Evolutionary conservation across 1,139 yeast genomes (phyloP), one percentile per base, ranked within the genome.

Genomic region (Candida glucosophila): DNA sequence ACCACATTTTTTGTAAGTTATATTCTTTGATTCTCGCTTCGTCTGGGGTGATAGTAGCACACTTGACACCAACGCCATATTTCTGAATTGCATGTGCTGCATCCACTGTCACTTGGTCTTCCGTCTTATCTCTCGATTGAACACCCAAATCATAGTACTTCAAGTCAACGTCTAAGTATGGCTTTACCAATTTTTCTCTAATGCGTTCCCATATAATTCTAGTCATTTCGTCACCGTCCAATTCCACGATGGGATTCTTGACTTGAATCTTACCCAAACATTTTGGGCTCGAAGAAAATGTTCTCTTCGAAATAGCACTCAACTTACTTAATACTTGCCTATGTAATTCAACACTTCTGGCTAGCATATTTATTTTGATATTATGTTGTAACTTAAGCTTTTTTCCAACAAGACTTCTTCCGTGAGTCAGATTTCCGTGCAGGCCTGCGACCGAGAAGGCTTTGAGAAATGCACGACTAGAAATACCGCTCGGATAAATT

Each of bases 151-250:
- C 92, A 50, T 77, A 80, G 52, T 80, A 79, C 47, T 78, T 75
- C 46, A 80, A 62, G 41, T 79, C 83, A 25, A 80, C 67, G 39
- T 80, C 79, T 39, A 80, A 57, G 49, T 72, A 79, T 8, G 92
- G 92, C 34, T 66, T 51, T 41, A 80, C 71, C 52, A 80, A 65
- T 49, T 76, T 68, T 34, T 73, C 74, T 49, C 78, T 79, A 52
- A 80, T 80, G 46, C 71, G 55, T 34, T 76, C 67, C 92, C 92
- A 80, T 54, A 80, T 80, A 52, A 80, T 79, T 55, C 90, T 68
- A 43, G 92, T 80, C 81, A 77, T 79, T 54, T 80, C 92, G 54
- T 80, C 92, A 38, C 92, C 92, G 44, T 80, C 90, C 66, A 80
- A 60, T 49, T 80, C 92, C 32, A 80, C 92, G 39, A 80, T 67